Percentiles rank a stretch among this genome's conserved stretches.
Conservation (phyloP, 805 yeast genomes). For the Wickerhamomyces alni region DNA sequence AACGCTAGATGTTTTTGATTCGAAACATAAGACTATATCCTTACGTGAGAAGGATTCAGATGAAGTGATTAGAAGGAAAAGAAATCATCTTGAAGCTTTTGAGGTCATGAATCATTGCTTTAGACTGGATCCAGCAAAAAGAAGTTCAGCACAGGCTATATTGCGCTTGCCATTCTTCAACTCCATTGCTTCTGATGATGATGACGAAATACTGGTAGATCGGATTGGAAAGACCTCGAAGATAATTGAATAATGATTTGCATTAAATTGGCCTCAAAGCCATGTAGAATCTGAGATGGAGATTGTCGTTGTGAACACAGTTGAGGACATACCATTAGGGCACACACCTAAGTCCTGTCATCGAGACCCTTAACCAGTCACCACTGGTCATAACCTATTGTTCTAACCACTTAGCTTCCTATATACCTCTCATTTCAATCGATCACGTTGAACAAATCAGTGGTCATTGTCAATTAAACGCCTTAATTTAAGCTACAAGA, state of each 20-base stretch:
- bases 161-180: conserved; percentile 29
- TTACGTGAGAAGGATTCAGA: conserved; percentile 3
- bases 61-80: conserved; percentile 5
- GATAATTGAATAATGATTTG: background rate
- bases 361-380: too few species aligned
- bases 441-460: too few species aligned
- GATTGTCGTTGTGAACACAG: too few species aligned
- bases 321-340: too few species aligned
- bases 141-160: conserved; percentile 79
- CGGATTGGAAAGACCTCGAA: background rate
- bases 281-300: too few species aligned
- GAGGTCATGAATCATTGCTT: conserved; percentile 42
- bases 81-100: conserved; percentile 16
- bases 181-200: conserved; percentile 1
- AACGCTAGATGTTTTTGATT: conserved; percentile 37
- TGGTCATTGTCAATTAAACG: too few species aligned
- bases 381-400: too few species aligned
- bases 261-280: background rate
- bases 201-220: conserved; percentile 7
- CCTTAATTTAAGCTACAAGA: too few species aligned
- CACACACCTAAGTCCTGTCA: too few species aligned
- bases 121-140: conserved; percentile 68
- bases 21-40: conserved; percentile 4
- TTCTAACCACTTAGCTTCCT: too few species aligned
- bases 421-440: too few species aligned